These are phyloP conservation scores for Quercus dentata DNA, from an alignment of 306 rosid species.

Conservation along the genomic window DNA sequence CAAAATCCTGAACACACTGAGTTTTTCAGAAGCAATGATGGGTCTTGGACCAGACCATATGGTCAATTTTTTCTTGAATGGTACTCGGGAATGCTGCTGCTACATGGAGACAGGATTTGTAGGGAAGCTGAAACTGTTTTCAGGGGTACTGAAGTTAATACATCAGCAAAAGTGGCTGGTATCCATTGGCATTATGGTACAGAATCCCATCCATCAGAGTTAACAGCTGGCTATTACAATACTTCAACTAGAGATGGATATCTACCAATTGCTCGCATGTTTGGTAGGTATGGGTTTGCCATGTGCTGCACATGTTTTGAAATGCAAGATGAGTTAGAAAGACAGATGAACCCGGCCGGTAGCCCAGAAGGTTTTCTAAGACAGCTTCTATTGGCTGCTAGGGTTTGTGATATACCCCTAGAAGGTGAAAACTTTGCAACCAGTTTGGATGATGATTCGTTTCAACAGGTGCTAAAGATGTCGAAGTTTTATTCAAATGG, in stretches of 20 bases:
- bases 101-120: slow-evolving; percentile 84
- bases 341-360: slow-evolving; percentile 47
- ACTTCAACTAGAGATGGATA: slow-evolving; percentile 65
- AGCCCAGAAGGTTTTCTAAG: slow-evolving; percentile 83
- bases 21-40: slow-evolving; percentile 51
- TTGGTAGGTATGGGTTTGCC: slow-evolving; percentile 64
- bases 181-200: slow-evolving; percentile 68
- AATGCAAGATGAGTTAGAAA: slow-evolving; percentile 50
- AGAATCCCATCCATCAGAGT: slow-evolving; percentile 79
- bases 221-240: slow-evolving; percentile 85
- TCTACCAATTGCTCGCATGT: slow-evolving; percentile 70
- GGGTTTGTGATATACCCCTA: slow-evolving; percentile 67
- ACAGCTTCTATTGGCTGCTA: slow-evolving; percentile 76
- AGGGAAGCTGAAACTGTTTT: slow-evolving; percentile 79
- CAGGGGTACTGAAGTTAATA: slow-evolving; percentile 56
- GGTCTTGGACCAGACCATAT: slow-evolving; percentile 62
- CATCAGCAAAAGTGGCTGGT: slow-evolving; percentile 68
- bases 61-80: slow-evolving; percentile 79
- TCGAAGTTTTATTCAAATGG: slow-evolving; percentile 62
- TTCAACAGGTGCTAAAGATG: slow-evolving; percentile 71
- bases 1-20: slow-evolving; percentile 42
- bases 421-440: slow-evolving; percentile 69
- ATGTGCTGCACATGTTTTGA: slow-evolving; percentile 87
- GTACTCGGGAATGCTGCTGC: slow-evolving; percentile 82
- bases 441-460: slow-evolving; percentile 49